Conservation (phyloP, 192 early-diverging fungal species). For the Gaertneriomyces semiglobifer region DNA sequence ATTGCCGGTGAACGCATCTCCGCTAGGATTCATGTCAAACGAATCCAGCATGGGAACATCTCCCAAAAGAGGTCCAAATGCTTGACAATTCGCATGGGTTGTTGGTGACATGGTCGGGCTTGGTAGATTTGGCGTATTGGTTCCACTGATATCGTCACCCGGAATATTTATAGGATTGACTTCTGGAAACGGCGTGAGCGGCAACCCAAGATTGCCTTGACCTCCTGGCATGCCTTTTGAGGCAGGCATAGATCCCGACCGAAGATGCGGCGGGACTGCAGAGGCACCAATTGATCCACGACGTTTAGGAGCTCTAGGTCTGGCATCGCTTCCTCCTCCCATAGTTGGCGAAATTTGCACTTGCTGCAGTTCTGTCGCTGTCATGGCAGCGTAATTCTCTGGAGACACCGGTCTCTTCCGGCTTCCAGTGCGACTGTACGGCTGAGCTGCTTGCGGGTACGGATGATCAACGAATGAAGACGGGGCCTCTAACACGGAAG, state of each 20-base stretch:
- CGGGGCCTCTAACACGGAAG: neutral
- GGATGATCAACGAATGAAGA: neutral
- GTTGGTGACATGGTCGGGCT: constrained; percentile 51
- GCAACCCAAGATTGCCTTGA: constrained; percentile 2
- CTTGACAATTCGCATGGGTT: neutral
- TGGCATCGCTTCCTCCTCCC: neutral
- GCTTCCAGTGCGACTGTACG: neutral
- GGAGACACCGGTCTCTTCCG: constrained; percentile 23
- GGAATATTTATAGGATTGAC: constrained; percentile 16
- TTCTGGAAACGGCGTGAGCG: constrained; percentile 17
- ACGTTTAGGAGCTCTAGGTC: constrained; percentile 16
- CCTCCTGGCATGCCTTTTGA: neutral
- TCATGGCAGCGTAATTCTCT: neutral
- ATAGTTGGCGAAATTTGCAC: constrained; percentile 3
- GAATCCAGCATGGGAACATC: neutral
- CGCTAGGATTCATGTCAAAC: neutral
- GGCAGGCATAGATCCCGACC: neutral
- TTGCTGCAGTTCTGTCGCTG: constrained; percentile 4
- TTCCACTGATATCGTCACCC: neutral
- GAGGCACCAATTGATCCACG: constrained; percentile 18
- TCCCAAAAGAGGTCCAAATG: neutral
- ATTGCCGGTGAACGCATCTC: neutral
- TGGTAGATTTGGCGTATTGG: constrained; percentile 34
- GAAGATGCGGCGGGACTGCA: neutral
- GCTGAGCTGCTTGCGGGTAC: neutral